Evolutionary conservation across 345 rosid genomes (phyloP).

Genomic region (Populus ilicifolia): DNA sequence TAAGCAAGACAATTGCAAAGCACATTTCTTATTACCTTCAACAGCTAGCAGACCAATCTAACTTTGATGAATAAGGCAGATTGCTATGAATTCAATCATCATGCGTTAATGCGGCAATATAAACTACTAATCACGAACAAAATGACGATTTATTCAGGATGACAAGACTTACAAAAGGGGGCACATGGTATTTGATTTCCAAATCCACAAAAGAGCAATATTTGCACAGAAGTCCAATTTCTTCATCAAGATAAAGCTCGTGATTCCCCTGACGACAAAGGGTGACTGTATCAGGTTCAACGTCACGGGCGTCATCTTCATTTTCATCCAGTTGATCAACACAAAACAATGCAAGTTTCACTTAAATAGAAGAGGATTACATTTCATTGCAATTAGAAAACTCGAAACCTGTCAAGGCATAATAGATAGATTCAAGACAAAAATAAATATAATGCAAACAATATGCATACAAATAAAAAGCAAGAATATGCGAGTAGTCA

Average conservation of each 20-base stretch:
- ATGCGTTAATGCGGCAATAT: neutral
- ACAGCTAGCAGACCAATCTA: too few species aligned
- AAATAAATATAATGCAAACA: neutral
- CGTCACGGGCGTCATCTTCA: conserved; percentile 5
- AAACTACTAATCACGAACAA: neutral
- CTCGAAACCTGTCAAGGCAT: neutral
- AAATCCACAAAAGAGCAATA: conserved; percentile 33
- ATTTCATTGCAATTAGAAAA: neutral
- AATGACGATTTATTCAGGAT: neutral
- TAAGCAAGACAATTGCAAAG: too few species aligned
- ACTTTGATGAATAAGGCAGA: too few species aligned
- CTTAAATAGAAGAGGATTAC: neutral
- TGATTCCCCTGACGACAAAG: conserved; percentile 43
- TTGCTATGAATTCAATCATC: neutral
- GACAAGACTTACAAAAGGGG: conserved; percentile 46
- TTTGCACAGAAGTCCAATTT: conserved; percentile 45
- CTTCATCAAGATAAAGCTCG: conserved; percentile 43
- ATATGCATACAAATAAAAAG: too few species aligned
- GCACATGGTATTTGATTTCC: conserved; percentile 38
- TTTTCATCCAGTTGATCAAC: conserved; percentile 15
- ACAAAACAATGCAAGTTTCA: neutral
- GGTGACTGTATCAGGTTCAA: neutral
- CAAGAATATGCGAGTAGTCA: too few species aligned
- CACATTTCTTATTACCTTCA: too few species aligned
- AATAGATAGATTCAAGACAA: neutral